Evolutionary conservation across 2,329 filamentous ascomycete species (phyloP).

Genomic region (Dothidotthia symphoricarpi): DNA sequence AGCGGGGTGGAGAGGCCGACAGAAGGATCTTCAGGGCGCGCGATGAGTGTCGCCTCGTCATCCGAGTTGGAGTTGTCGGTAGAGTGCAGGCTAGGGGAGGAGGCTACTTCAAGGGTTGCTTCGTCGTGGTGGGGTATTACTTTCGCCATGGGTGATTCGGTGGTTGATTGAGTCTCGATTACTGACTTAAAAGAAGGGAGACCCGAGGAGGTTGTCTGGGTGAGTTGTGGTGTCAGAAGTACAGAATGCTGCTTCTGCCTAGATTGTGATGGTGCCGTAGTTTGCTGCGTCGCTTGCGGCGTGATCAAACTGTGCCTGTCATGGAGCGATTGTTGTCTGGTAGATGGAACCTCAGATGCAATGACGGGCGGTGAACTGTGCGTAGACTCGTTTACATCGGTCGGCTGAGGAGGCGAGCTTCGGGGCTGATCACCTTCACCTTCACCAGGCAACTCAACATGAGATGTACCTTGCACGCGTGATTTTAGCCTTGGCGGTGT

Average conservation of each 20-base stretch:
- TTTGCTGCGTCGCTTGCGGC: slow-evolving; percentile 29
- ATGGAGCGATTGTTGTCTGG: slow-evolving; percentile 12
- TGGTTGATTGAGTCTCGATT: slow-evolving; percentile 9
- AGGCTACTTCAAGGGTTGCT: slow-evolving; percentile 7
- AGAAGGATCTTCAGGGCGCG: slow-evolving; percentile 14
- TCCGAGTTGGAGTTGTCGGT: slow-evolving; percentile 15
- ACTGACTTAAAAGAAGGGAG: slow-evolving; percentile 23
- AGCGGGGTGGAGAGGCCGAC: slow-evolving; percentile 43
- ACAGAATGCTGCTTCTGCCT: slow-evolving; percentile 23
- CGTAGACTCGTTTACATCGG: slow-evolving; percentile 5
- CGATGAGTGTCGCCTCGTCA: slow-evolving; percentile 1
- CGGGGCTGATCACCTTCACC: slow-evolving; percentile 8
- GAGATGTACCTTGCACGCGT: not conserved
- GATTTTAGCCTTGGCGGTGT: no score
- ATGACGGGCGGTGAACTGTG: slow-evolving; percentile 13
- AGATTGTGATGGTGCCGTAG: slow-evolving; percentile 23
- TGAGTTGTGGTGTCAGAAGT: slow-evolving; percentile 41
- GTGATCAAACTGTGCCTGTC: slow-evolving; percentile 24
- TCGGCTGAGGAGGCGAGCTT: slow-evolving; percentile 12
- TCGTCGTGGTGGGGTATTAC: slow-evolving; percentile 15
- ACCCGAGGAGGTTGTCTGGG: slow-evolving; percentile 30
- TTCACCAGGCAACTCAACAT: no score
- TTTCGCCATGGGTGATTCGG: not conserved
- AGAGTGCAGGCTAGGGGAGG: slow-evolving; percentile 9
- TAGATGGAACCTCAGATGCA: not conserved